Percentiles rank a stretch among this genome's conserved stretches.
Evolutionary conservation across 257 asterid species (phyloP).

Genomic region (Ocimum tenuiflorum): DNA sequence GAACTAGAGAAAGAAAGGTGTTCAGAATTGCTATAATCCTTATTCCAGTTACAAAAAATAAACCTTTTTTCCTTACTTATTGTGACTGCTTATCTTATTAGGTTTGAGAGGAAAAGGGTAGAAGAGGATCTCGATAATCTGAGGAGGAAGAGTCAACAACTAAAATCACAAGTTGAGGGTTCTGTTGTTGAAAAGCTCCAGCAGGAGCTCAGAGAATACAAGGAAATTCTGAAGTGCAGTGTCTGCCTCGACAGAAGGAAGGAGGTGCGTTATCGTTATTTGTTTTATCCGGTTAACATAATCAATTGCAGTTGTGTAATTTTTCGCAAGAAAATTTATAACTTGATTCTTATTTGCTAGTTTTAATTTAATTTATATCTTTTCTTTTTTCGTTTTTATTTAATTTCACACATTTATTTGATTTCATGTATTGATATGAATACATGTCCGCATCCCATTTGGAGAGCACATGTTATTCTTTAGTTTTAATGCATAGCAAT

Average conservation of each 20-base stretch:
- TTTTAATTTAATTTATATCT: too few relatives aligned
- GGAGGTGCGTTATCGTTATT: conserved; percentile 68
- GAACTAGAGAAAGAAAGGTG: conserved; percentile 90
- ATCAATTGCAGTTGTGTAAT: too few relatives aligned
- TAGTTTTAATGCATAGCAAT: too few relatives aligned
- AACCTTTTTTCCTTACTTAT: conserved; percentile 1
- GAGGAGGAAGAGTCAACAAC: conserved; percentile 54
- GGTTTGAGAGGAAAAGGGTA: conserved; percentile 79
- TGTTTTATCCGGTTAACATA: too few relatives aligned
- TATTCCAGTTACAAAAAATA: background rate
- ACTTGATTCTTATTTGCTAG: too few relatives aligned
- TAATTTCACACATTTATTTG: too few relatives aligned
- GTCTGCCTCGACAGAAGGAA: conserved; percentile 87
- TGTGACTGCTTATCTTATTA: conserved; percentile 15
- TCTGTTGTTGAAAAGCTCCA: conserved; percentile 66
- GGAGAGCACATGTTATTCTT: too few relatives aligned
- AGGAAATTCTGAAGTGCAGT: conserved; percentile 80
- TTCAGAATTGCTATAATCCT: background rate
- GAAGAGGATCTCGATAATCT: conserved; percentile 73
- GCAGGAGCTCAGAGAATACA: conserved; percentile 75
- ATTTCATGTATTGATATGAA: too few relatives aligned
- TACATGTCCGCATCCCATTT: too few relatives aligned
- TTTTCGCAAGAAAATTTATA: too few relatives aligned
- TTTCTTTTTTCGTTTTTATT: too few relatives aligned
- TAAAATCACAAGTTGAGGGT: conserved; percentile 57